phyloP scores from a whole-genome alignment of 2,329 filamentous ascomycete genomes.

The Colletotrichum cereale region DNA sequence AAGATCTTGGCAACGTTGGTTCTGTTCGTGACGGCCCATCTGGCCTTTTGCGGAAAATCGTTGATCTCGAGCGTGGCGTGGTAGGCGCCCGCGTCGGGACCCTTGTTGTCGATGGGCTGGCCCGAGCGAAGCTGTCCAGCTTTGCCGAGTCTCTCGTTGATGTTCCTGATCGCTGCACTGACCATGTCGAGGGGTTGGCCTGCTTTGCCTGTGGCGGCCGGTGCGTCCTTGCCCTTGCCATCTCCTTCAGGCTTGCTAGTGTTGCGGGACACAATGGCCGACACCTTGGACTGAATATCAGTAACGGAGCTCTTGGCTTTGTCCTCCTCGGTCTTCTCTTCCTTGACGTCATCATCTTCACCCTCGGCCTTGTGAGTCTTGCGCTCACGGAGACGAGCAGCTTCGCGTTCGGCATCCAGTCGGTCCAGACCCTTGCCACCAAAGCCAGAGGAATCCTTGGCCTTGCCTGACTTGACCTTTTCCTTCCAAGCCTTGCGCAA shows the following conservation, averaged over 20 bases:
- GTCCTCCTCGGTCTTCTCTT: constrained; percentile 78
- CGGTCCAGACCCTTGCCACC: constrained; percentile 94
- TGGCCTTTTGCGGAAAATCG: constrained; percentile 97
- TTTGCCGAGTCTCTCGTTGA: constrained; percentile 90
- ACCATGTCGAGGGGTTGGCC: constrained; percentile 83
- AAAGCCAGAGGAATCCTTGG: constrained; percentile 90
- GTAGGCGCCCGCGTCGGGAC: constrained; percentile 95
- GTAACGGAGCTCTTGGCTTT: constrained; percentile 77
- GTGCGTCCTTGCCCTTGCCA: constrained; percentile 54
- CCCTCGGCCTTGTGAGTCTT: constrained; percentile 91
- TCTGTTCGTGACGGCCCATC: constrained; percentile 98
- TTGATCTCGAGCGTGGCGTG: constrained; percentile 99
- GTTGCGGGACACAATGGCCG: constrained; percentile 67
- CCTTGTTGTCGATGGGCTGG: constrained; percentile 98
- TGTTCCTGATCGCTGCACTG: constrained; percentile 88
- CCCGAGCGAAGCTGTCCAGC: constrained; percentile 91
- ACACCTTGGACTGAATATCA: constrained; percentile 72
- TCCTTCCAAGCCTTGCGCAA: constrained; percentile 82
- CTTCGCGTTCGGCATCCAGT: constrained; percentile 91
- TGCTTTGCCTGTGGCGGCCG: constrained; percentile 63
- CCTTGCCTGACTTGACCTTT: constrained; percentile 93
- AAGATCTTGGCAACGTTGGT: constrained; percentile 99
- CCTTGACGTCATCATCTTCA: constrained; percentile 83
- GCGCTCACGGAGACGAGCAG: constrained; percentile 85
- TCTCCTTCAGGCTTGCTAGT: constrained; percentile 59